Evolutionary conservation across 176 grass and related monocot genomes (phyloP), one percentile per base, ranked within the genome.

Genomic region (Chrysopogon serrulatus): DNA sequence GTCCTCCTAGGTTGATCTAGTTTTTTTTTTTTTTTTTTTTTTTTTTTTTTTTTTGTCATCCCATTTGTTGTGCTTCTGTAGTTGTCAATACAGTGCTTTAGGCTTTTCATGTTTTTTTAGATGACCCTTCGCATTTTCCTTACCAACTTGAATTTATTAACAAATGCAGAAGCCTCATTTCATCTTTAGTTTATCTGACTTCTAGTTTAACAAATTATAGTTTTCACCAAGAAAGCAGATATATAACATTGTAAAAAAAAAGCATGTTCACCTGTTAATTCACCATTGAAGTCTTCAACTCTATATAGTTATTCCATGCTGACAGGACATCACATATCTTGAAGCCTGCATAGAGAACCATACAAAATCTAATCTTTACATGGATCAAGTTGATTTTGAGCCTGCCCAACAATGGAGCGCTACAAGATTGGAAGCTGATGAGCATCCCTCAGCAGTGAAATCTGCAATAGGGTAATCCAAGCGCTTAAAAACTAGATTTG

Each of bases 351-450:
- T 99, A 85, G 96, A 99, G 85, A 99, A 99, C 41, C 96, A 99
- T 89, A 99, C 93, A 70, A 96, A 96, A 78, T 96, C 93, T 78
- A 96, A 94, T 59, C 91, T 94, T 91, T 99, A 96, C 78, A 96
- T 99, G 93, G 96, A 99, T 90, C 96, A 99, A 96, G 91, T 99
- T 72, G 96, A 99, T 66, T 99, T 99, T 85, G 93, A 99, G 87
- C 96, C 91, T 82, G 65, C 93, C 71, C 93, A 84, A 59, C 93
- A 99, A 65, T 99, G 96, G 96, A 92, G 48, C 43, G 93, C 96
- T 83, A 94, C 70, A 64, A 94, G 86, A 89, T 81, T 99, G 79
- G 96, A 99, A 85, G 88, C 86, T 67, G 87, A 94, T 82, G 91
- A 92, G 49, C 81, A 96, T 80, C 41, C 86, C 54, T 96, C 90